Evolutionary conservation across 2,329 filamentous ascomycete species (phyloP).

Genomic region (Paecilomyces sp.): DNA sequence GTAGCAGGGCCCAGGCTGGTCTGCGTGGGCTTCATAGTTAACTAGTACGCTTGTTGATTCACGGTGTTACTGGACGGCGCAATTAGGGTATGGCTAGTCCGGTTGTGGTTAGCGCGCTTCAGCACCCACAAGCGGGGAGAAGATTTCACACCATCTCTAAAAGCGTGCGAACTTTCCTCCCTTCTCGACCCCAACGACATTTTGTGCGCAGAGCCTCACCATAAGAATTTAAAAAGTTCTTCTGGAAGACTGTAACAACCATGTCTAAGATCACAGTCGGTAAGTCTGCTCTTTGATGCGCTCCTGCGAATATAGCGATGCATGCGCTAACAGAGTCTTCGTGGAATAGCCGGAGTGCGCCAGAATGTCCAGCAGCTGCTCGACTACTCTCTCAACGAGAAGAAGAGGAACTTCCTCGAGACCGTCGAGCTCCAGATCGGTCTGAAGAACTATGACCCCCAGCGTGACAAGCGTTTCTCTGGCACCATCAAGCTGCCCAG

Average conservation of each 20-base stretch:
- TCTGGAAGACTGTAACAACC: constrained; percentile 73
- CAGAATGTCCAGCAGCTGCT: constrained; percentile 88
- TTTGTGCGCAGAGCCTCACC: constrained; percentile 56
- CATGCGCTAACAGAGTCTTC: constrained; percentile 10
- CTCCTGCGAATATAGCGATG: neutral
- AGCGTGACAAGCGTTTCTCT: constrained; percentile 99
- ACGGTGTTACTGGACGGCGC: neutral
- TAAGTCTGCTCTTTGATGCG: constrained; percentile 22
- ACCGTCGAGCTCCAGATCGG: constrained; percentile 79
- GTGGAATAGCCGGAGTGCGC: constrained; percentile 73
- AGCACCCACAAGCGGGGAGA: constrained; percentile 35
- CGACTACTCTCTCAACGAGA: constrained; percentile 88
- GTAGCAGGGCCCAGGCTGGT: neutral
- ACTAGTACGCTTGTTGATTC: neutral
- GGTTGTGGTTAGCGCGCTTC: neutral
- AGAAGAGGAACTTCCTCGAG: constrained; percentile 98
- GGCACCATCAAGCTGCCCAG: constrained; percentile 94
- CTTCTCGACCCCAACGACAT: constrained; percentile 18
- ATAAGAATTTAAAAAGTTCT: constrained; percentile 61
- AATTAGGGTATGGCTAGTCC: constrained; percentile 19
- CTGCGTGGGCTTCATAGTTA: neutral
- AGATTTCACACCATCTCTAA: constrained; percentile 15
- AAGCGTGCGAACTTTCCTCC: constrained; percentile 16
- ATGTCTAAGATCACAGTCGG: constrained; percentile 55
- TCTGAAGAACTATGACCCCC: constrained; percentile 97